Base-by-base conservation (phyloP, 441 rosid genomes). In the Mallotus japonicus region DNA sequence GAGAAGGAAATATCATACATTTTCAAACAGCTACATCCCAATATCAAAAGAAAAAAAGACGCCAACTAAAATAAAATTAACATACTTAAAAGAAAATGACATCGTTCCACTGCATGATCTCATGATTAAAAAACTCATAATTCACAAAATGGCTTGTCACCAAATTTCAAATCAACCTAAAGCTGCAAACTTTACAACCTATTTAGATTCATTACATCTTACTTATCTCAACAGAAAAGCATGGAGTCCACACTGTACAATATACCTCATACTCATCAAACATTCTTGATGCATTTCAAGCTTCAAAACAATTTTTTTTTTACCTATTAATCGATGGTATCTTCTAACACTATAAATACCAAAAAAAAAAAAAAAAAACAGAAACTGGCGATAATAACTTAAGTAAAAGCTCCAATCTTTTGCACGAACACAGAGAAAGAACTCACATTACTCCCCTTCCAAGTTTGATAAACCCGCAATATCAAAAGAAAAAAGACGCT, bases 401-500 rank as follows among this genome's bases (percentile, higher is more conserved):
- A 34, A 34, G 5, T 3, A 57, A 69, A 11, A 69, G 60, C 19
- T 28, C 7, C 40, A 14, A 50, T 4, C 20, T 20, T 62, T 28
- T 12, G 7, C 11, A 63, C 6, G 12, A 15, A 6, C 13, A 59
- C 12, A 2, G 2, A n/a, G 0, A 69, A 59, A 3, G 44, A 70
- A 72, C 90, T 89, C 73, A 91, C 97, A 82, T 93, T 91, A 74
- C 84, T 88, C 72, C 92, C 96, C 85, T 91, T 90, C 98, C 97
- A 93, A 44, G 85, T 85, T 82, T 83, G 84, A 55, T 89, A 91
- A 56, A 87, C 86, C 86, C 83, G 80, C 13, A 7, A 24, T 24
- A 24, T 24, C 28, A 24, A 24, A 24, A 24, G 28, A 64, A 22
- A 9, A 22, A 54, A 62, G 28, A 24, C 1, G 28, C 28, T 24